Conservation (phyloP, 208 protist genomes). For the Naegleria fowleri region DNA sequence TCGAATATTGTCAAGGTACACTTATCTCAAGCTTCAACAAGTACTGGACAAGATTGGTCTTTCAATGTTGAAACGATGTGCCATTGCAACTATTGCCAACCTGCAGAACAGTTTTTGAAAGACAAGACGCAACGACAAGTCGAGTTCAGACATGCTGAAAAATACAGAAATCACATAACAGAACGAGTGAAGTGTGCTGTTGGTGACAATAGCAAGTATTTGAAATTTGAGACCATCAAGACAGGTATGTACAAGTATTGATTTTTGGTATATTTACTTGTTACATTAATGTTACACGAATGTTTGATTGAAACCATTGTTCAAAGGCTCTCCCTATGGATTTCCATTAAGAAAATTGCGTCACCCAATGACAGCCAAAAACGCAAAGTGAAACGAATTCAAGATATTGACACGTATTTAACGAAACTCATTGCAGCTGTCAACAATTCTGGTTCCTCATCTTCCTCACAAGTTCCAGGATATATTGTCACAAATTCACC, state of each 20-base stretch:
- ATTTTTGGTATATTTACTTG: no score
- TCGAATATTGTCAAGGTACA: background rate
- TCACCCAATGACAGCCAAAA: background rate
- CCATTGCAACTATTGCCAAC: background rate
- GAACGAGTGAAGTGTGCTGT: no score
- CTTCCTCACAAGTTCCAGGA: background rate
- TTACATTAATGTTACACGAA: no score
- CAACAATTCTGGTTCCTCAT: background rate
- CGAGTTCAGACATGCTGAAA: background rate
- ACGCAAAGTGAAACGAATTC: background rate
- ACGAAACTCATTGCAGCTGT: background rate
- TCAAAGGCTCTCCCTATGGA: background rate
- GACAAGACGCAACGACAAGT: background rate
- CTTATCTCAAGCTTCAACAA: background rate
- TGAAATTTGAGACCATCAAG: background rate
- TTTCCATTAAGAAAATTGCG: background rate
- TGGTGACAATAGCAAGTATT: background rate
- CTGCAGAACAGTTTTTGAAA: background rate
- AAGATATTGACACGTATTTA: background rate
- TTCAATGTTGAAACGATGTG: background rate
- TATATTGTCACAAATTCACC: no score
- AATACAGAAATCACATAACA: background rate
- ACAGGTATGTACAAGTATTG: no score
- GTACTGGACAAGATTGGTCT: background rate
- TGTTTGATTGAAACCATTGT: no score